These are phyloP conservation scores for Stellera chamaejasme DNA, from an alignment of 345 rosid genomes.

Conservation along the genomic window DNA sequence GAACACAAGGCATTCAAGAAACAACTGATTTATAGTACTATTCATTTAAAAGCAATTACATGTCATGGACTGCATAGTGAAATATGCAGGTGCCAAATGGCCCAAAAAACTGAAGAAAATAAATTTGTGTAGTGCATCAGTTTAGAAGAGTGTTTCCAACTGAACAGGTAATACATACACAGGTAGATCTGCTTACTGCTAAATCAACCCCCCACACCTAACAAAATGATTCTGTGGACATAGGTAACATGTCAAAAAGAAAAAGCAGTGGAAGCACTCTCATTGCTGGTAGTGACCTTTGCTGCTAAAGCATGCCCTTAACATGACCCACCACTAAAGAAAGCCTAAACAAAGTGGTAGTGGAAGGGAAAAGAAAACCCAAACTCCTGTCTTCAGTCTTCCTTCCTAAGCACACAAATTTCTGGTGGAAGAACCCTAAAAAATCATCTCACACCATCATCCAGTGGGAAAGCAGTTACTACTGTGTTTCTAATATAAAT, in stretches of 20 bases:
- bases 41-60: too few relatives aligned
- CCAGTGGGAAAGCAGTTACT: background rate
- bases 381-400: too few relatives aligned
- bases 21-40: too few relatives aligned
- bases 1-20: too few relatives aligned
- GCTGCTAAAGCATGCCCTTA: slow-evolving; percentile 15
- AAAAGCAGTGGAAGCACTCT: slow-evolving; percentile 30
- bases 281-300: slow-evolving; percentile 25
- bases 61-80: too few relatives aligned
- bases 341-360: background rate
- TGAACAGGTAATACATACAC: background rate
- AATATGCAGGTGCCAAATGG: too few relatives aligned
- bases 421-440: slow-evolving; percentile 56
- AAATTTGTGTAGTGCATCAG: too few relatives aligned
- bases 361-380: background rate
- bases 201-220: slow-evolving; percentile 11
- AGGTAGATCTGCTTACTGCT: slow-evolving; percentile 8
- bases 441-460: slow-evolving; percentile 57
- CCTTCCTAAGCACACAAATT: slow-evolving; percentile 1
- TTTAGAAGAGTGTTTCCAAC: background rate
- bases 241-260: slow-evolving; percentile 5
- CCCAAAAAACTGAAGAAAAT: too few relatives aligned
- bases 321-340: slow-evolving; percentile 25
- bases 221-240: slow-evolving; percentile 11
- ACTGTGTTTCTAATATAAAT: too few relatives aligned